Base-by-base conservation (phyloP, 257 asterid genomes). In the Jacaranda copaia region DNA sequence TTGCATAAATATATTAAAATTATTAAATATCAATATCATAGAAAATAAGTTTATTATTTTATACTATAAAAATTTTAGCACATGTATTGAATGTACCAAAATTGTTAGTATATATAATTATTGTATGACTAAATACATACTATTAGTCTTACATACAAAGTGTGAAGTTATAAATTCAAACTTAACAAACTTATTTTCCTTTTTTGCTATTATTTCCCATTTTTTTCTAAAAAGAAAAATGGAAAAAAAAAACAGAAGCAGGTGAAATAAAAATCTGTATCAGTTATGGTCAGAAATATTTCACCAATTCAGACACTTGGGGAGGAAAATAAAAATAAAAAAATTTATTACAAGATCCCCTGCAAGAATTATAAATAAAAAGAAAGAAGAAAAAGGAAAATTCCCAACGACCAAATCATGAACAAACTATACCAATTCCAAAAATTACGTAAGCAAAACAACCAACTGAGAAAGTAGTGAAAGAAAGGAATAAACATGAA, bases 251-350 rank as follows among this genome's bases (percentile, higher is more conserved):
- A 25, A 25, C 32, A 25, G 32, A 25, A 25, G 32, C 32, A 25
- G 32, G 32, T 25, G 32, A 25, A 25, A 25, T 8, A 64, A 53
- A 32, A 20, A 60, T 60, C 67, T 52, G 42, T 25, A 48, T 40
- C 60, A 57, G 58, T 76, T 76, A 43, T 78, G 52, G 77, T 70
- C 61, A 52, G 25, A 4, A 61, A 69, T 58, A 61, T 61, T 60
- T 76, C 71, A 69, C 56, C 76, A 43, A 59, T 52, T 59, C 76
- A 36, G 71, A 18, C 46, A 35, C 51, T 19, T 5, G 13, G 0
- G 4, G 14, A 14, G 9, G 36, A 36, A n/a, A 15, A 20, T 42
- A 13, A 5, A 55, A 20, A 6, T 4, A 51, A 48, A 48, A 35
- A 8, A 7, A 39, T 10, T n/a, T 5, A 42, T 42, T 3, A 48